Evolutionary conservation across 441 rosid species (phyloP).

Genomic region (Gossypium laxum): DNA sequence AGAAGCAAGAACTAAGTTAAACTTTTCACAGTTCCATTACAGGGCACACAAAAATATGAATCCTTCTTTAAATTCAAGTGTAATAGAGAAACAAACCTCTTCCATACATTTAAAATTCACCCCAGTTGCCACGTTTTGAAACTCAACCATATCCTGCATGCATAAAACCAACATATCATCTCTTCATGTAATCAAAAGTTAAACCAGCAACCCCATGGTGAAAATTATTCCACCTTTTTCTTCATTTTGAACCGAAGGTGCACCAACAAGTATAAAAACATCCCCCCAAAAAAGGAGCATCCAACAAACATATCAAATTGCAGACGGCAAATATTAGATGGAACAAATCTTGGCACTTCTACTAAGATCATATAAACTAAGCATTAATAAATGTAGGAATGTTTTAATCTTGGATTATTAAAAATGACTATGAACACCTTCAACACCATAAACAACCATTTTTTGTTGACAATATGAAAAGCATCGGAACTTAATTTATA

Average conservation of each 20-base stretch:
- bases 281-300: not conserved
- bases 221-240: not conserved
- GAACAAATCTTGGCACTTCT: not conserved
- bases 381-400: not conserved
- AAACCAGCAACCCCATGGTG: not conserved
- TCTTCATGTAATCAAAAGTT: not conserved
- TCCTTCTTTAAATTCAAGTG: slow-evolving; percentile 3
- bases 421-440: not conserved
- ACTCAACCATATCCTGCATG: slow-evolving; percentile 20
- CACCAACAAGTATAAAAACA: not conserved
- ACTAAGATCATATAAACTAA: not conserved
- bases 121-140: slow-evolving; percentile 16
- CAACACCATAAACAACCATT: not conserved
- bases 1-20: slow-evolving; percentile 9
- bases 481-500: not conserved
- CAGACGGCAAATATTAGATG: not conserved
- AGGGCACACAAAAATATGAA: slow-evolving; percentile 3
- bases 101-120: slow-evolving; percentile 22
- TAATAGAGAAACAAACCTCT: slow-evolving; percentile 25
- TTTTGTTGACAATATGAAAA: not conserved
- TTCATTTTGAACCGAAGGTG: not conserved
- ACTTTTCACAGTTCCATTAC: slow-evolving; percentile 9
- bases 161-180: slow-evolving; percentile 13
- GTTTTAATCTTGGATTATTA: not conserved
- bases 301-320: not conserved